Conservation (phyloP, 345 rosid genomes). For the Citrus australasica region DNA sequence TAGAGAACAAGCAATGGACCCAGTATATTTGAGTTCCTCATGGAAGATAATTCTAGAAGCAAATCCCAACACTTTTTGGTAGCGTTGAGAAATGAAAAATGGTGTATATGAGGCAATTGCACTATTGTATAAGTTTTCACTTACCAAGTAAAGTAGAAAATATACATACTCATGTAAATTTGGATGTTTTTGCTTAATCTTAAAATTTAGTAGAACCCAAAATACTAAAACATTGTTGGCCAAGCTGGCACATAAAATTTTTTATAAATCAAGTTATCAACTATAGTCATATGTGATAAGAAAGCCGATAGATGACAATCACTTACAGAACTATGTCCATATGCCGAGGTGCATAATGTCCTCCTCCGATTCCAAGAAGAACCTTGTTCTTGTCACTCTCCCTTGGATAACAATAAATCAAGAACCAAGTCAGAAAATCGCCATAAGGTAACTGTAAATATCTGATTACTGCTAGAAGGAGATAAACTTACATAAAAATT, state of each 20-base stretch:
- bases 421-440: background rate
- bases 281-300: background rate
- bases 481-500: background rate
- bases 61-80: background rate
- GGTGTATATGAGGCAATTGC: background rate
- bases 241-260: background rate
- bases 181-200: background rate
- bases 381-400: slow-evolving; percentile 57
- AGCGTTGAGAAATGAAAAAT: background rate
- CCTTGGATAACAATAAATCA: slow-evolving; percentile 27
- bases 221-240: background rate
- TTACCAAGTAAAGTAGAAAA: background rate
- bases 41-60: background rate
- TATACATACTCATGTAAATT: background rate
- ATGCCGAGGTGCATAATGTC: slow-evolving; percentile 93
- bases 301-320: background rate
- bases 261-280: background rate
- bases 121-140: background rate
- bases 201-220: background rate
- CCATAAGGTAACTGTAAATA: background rate
- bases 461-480: background rate
- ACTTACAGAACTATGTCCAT: slow-evolving; percentile 82
- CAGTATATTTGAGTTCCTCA: background rate
- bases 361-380: slow-evolving; percentile 89
- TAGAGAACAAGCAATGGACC: background rate